Percentiles rank a stretch among this genome's conserved stretches.
Conservation (phyloP, 305 asterid genomes). For the Rubia tinctorum region DNA sequence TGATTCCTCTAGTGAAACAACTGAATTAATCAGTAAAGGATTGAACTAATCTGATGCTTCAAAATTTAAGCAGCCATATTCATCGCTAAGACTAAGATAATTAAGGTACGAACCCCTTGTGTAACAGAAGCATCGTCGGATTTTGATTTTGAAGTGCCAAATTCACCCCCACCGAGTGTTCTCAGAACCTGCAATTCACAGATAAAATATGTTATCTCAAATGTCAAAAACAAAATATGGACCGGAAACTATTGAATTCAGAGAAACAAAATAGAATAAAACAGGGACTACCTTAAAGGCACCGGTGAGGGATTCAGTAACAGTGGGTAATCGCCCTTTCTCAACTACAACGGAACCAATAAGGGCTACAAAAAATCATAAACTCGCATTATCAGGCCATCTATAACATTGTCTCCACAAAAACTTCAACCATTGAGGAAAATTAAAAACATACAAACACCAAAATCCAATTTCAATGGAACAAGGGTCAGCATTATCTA, state of each 20-base stretch:
- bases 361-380: slow-evolving; percentile 50
- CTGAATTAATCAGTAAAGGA: too few species aligned
- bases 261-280: background rate
- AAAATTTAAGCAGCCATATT: too few species aligned
- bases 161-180: slow-evolving; percentile 52
- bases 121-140: too few species aligned
- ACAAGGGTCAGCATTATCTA: background rate
- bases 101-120: slow-evolving; percentile 58
- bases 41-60: too few species aligned
- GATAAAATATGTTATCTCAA: slow-evolving; percentile 1
- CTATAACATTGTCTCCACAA: background rate
- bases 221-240: slow-evolving; percentile 4
- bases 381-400: background rate
- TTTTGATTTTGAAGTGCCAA: slow-evolving; percentile 17
- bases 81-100: background rate
- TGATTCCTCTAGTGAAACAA: too few species aligned
- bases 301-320: slow-evolving; percentile 60
- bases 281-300: slow-evolving; percentile 65
- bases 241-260: background rate
- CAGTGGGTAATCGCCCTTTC: slow-evolving; percentile 56
- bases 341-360: slow-evolving; percentile 79
- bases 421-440: background rate
- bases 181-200: slow-evolving; percentile 35
- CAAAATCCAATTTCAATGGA: too few species aligned
- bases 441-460: background rate